Evolutionary conservation across 169 alveolate species (phyloP).

Genomic region (Babesia bigemina): DNA sequence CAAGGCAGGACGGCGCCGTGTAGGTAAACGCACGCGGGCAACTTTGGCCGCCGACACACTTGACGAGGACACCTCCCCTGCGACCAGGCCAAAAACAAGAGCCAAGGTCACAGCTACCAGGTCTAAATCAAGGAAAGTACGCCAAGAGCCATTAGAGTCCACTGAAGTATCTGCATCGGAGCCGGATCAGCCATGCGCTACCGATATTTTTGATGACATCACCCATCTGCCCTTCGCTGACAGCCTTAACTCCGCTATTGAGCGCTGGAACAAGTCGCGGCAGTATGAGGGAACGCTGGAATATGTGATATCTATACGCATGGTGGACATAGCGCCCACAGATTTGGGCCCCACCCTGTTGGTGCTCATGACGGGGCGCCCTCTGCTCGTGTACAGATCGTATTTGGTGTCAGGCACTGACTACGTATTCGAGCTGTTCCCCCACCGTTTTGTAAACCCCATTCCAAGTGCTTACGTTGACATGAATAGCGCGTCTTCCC

Average conservation of each 20-base stretch:
- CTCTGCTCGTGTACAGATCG: slow-evolving; percentile 65
- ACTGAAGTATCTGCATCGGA: neutral
- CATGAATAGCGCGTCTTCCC: neutral
- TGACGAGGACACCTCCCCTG: neutral
- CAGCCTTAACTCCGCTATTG: neutral
- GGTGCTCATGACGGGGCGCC: slow-evolving; percentile 71
- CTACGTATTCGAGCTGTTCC: slow-evolving; percentile 16
- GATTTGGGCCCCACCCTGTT: slow-evolving; percentile 73
- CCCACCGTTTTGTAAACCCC: slow-evolving; percentile 30
- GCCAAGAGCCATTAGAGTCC: neutral
- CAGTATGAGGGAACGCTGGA: slow-evolving; percentile 10
- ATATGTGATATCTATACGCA: slow-evolving; percentile 34
- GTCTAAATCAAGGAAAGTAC: neutral
- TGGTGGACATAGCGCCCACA: slow-evolving; percentile 65
- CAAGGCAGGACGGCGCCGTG: neutral
- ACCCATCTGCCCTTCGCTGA: neutral
- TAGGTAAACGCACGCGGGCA: neutral
- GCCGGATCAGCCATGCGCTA: neutral
- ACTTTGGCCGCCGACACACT: neutral
- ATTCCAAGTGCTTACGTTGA: slow-evolving; percentile 27
- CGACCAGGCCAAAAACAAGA: neutral
- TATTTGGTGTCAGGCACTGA: slow-evolving; percentile 21
- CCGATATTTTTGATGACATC: neutral
- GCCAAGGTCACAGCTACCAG: neutral
- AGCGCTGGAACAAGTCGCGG: slow-evolving; percentile 22